A percentile compares a stretch with the other conserved stretches of the same genome.
Conservation (phyloP, 306 rosid genomes). For the Trifolium fragiferum region DNA sequence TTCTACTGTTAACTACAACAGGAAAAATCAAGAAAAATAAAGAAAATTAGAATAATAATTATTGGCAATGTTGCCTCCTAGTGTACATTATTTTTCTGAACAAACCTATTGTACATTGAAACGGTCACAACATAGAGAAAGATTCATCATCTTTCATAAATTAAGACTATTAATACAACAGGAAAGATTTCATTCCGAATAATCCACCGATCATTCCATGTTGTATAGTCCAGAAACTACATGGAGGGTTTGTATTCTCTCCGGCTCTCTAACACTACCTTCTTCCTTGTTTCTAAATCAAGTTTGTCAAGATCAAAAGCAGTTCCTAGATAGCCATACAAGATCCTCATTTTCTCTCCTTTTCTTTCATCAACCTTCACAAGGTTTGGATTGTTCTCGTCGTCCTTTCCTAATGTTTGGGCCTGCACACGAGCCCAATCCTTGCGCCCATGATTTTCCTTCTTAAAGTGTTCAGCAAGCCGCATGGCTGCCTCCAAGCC, state of each 20-base stretch:
- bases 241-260: slow-evolving; percentile 64
- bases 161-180: slow-evolving; percentile 28
- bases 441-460: slow-evolving; percentile 80
- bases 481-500: slow-evolving; percentile 87
- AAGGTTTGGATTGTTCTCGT: slow-evolving; percentile 83
- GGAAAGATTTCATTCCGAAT: slow-evolving; percentile 38
- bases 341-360: slow-evolving; percentile 76
- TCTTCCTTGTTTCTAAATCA: slow-evolving; percentile 93
- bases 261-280: slow-evolving; percentile 70
- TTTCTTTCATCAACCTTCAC: slow-evolving; percentile 69
- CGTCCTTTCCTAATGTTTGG: slow-evolving; percentile 66
- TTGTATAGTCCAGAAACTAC: slow-evolving; percentile 50
- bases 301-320: slow-evolving; percentile 87
- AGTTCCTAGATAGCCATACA: slow-evolving; percentile 90
- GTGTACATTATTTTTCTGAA: neutral
- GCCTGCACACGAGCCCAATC: slow-evolving; percentile 77
- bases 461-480: slow-evolving; percentile 75
- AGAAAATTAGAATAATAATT: slow-evolving; percentile 13
- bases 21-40: slow-evolving; percentile 32
- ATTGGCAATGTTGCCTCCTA: slow-evolving; percentile 26
- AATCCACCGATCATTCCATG: slow-evolving; percentile 34
- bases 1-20: slow-evolving; percentile 29
- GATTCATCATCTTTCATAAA: slow-evolving; percentile 43
- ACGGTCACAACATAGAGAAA: slow-evolving; percentile 40
- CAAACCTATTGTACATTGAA: slow-evolving; percentile 40